phyloP scores from a whole-genome alignment of 75 land plant species.

The Gnetum montanum region DNA sequence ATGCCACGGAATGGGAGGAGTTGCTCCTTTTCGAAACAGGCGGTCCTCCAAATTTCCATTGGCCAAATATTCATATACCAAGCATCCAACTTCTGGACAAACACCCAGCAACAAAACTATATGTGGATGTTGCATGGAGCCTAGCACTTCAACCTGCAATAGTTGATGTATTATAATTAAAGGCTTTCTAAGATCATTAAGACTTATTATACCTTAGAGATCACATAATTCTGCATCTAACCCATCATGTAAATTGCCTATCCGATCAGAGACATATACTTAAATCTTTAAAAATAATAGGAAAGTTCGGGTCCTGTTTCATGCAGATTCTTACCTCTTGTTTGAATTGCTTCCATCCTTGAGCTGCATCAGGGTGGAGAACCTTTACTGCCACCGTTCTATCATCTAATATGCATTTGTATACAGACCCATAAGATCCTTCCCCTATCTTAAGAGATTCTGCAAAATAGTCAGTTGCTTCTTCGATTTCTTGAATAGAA shows the following conservation, averaged over 20 bases:
- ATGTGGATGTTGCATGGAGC: constrained; percentile 55
- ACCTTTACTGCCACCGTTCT: constrained; percentile 74
- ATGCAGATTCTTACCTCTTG: not conserved
- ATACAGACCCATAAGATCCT: constrained; percentile 83
- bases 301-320: not conserved
- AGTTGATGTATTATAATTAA: not conserved
- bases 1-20: constrained; percentile 57
- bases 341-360: constrained; percentile 4
- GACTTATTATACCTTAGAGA: not conserved
- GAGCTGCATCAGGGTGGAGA: constrained; percentile 12
- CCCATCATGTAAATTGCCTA: not conserved
- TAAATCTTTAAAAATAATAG: not conserved
- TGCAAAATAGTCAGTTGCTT: constrained; percentile 58
- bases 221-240: not conserved
- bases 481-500: constrained; percentile 38
- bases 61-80: constrained; percentile 72
- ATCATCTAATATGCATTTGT: constrained; percentile 53
- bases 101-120: constrained; percentile 60
- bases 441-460: constrained; percentile 55
- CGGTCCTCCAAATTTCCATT: constrained; percentile 63
- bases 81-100: constrained; percentile 55
- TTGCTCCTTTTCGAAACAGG: constrained; percentile 19
- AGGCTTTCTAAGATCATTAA: not conserved
- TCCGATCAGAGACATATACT: too few species aligned
- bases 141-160: constrained; percentile 57